These are phyloP conservation scores for Fraxinus dipetala DNA, from an alignment of 305 asterid genomes.

Conservation along the genomic window DNA sequence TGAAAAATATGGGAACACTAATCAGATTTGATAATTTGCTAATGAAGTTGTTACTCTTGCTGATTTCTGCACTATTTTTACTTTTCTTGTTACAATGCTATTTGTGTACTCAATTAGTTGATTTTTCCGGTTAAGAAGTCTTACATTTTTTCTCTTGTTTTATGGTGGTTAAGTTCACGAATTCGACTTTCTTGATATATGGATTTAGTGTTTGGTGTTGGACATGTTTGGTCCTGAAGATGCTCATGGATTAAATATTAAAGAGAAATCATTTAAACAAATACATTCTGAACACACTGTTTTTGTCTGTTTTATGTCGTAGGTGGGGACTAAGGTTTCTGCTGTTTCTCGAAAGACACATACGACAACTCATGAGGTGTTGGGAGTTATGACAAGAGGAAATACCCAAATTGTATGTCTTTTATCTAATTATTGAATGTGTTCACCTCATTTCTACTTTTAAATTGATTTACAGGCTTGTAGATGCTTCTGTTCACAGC, in stretches of 20 bases:
- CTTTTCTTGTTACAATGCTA: neutral
- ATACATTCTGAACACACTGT: slow-evolving; percentile 14
- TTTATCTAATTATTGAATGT: slow-evolving; percentile 17
- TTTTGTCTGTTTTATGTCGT: slow-evolving; percentile 2
- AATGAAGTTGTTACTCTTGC: neutral
- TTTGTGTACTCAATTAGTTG: neutral
- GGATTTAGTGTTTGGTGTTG: neutral
- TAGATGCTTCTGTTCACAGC: slow-evolving; percentile 3
- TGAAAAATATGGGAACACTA: neutral
- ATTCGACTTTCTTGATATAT: neutral
- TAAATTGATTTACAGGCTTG: slow-evolving; percentile 14
- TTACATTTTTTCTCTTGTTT: neutral
- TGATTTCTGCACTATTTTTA: neutral
- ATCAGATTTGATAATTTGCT: neutral
- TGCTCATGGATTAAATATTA: neutral
- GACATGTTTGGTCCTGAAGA: neutral
- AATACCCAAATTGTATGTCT: slow-evolving; percentile 77
- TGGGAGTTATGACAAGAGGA: slow-evolving; percentile 83
- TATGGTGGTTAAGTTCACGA: neutral
- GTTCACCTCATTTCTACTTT: slow-evolving; percentile 7
- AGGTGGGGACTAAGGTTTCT: slow-evolving; percentile 93
- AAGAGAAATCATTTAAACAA: neutral
- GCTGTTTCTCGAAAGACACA: slow-evolving; percentile 89
- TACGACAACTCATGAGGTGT: slow-evolving; percentile 86
- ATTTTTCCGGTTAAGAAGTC: neutral